Conservation (phyloP, 78 protist species). For the Isochrysis galbana region DNA sequence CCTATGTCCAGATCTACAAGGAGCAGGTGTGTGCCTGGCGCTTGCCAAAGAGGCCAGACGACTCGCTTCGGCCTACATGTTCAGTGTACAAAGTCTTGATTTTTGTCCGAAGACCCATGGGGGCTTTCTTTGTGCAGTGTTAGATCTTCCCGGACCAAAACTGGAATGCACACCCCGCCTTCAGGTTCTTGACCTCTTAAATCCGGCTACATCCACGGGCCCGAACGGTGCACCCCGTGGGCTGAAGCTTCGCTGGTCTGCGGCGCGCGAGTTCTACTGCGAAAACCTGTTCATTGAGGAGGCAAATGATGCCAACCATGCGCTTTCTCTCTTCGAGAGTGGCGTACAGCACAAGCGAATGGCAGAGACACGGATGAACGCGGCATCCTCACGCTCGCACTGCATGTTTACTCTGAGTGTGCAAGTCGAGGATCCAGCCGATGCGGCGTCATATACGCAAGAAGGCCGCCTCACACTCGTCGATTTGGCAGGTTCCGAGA, state of each 20-base stretch:
- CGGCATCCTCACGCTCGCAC: constrained; percentile 67
- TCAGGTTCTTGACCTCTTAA: constrained; percentile 40
- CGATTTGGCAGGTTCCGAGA: constrained; percentile 61
- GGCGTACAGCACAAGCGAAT: constrained; percentile 48
- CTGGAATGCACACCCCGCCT: no score
- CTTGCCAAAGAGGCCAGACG: no score
- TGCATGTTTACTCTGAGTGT: constrained; percentile 60
- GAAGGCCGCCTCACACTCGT: constrained; percentile 37
- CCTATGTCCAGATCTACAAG: constrained; percentile 51
- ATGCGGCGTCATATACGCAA: no score
- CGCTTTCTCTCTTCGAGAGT: background rate
- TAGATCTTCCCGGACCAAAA: no score
- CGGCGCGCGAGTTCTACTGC: constrained; percentile 19
- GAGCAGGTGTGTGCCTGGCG: no score
- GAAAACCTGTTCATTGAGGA: constrained; percentile 45
- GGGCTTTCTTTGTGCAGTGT: no score
- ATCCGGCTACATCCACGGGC: background rate
- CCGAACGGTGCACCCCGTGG: background rate
- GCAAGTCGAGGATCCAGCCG: background rate
- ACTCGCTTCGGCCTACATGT: no score
- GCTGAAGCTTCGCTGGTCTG: constrained; percentile 13
- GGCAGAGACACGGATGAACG: constrained; percentile 81
- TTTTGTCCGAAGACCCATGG: no score
- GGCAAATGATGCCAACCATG: background rate
- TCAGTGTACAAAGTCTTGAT: no score